Evolutionary conservation across 139 green algal species (phyloP).

Genomic region (Chlamydomonas sphaeroides): DNA sequence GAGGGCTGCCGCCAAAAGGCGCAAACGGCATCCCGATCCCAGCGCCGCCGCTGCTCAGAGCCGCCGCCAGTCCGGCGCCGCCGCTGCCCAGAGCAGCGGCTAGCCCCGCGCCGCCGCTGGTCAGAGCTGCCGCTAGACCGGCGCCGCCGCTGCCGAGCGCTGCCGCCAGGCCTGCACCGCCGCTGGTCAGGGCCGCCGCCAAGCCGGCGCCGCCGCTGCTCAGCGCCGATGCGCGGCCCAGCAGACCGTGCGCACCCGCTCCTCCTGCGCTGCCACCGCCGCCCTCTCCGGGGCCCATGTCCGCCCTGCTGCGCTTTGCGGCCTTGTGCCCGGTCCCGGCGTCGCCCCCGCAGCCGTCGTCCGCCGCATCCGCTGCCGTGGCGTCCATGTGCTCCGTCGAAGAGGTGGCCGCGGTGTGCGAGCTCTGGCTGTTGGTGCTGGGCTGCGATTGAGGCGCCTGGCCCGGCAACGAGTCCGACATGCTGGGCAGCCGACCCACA

Average conservation of each 20-base stretch:
- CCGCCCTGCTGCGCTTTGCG: neutral
- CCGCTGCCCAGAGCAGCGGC: neutral
- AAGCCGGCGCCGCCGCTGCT: neutral
- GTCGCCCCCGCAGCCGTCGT: neutral
- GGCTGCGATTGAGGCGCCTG: too few species aligned
- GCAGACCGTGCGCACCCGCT: too few species aligned
- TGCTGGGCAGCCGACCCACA: too few species aligned
- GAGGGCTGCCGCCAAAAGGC: too few species aligned
- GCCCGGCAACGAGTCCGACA: too few species aligned
- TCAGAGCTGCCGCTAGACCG: neutral
- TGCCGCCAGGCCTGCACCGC: neutral
- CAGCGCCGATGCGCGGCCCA: too few species aligned
- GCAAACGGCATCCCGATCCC: too few species aligned
- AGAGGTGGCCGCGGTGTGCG: neutral
- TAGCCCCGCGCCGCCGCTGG: neutral
- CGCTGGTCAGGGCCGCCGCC: neutral
- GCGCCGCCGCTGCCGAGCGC: neutral
- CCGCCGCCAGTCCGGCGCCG: too few species aligned
- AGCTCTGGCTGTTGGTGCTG: slow-evolving; percentile 33
- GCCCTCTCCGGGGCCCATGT: neutral
- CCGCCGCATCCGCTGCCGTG: neutral
- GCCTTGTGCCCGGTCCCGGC: neutral
- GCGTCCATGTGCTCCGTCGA: neutral
- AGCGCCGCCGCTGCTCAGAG: too few species aligned
- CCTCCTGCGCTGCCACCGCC: neutral